Evolutionary conservation across 2,329 filamentous ascomycete species (phyloP), one percentile per base, ranked within the genome.

Genomic region (Zymoseptoria crescenta): DNA sequence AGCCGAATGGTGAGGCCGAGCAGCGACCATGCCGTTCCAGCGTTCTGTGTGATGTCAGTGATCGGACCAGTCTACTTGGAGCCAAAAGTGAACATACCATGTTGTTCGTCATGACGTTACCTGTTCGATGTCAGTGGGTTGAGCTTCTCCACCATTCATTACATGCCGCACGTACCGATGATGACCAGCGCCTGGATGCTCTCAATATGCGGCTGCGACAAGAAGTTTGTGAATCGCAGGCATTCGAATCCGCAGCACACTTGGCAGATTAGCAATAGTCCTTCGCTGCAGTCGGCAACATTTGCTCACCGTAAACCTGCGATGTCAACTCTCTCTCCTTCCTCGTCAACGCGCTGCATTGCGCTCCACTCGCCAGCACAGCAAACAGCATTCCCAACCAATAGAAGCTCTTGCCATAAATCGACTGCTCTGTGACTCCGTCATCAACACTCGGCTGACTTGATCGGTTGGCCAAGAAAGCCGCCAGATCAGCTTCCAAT

Each of bases 201-300:
- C 62, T 85, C 82, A 41, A 85, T 73, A 3, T 80, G 83, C 28
- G 83, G 81, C 59, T 84, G 81, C 0, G 83, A 85, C 7, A 86
- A 68, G 68, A 85, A 86, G 63, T 86, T 86, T 24, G 81, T 83
- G 71, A 85, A 83, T 19, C 83, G 80, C 27, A 86, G 74, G 65
- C 83, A 85, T 68, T 86, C 83, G 62, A 86, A 85, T 54, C 82
- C 83, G 70, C 83, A 86, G 72, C 83, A 86, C 4, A 85, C 80
- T 81, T 57, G 8, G 51, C 20, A 41, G 45, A 60, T 77, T 56
- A 77, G 73, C 53, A 57, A 3, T 8, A 35, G 16, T 45, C 35
- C 35, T 16, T 6, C 35, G n/a, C 4, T 45, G 10, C 4, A 6
- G 16, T 16, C 13, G n/a, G 2, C n/a, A 41, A 27, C 20, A 16